phyloP scores from a whole-genome alignment of 2,329 filamentous ascomycete genomes.

The Penicillium italicum region DNA sequence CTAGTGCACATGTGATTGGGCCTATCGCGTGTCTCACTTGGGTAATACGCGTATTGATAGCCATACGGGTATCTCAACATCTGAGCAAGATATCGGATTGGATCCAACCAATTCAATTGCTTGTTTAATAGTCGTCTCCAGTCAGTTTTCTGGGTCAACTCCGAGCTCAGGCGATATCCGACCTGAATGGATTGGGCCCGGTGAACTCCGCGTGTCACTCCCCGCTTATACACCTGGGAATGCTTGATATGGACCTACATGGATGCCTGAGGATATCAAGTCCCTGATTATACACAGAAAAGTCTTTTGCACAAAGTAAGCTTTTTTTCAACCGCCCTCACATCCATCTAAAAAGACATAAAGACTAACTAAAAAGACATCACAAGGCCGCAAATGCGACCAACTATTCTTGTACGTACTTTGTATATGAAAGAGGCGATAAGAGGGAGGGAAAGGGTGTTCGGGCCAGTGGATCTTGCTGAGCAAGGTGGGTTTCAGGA shows the following conservation, averaged over 20 bases:
- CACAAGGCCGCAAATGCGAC: no score
- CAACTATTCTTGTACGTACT: no score
- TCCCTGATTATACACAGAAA: no score
- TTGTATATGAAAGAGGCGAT: no score
- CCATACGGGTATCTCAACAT: conserved; percentile 4
- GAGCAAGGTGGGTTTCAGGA: neutral
- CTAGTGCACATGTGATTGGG: neutral
- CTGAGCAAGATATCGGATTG: conserved; percentile 1
- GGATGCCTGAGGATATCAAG: no score
- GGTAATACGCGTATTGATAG: neutral
- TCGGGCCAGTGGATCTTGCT: neutral
- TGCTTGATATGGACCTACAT: no score
- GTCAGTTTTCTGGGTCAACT: neutral
- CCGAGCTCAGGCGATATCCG: conserved; percentile 18
- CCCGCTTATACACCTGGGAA: neutral
- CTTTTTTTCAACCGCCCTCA: no score
- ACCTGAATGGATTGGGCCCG: neutral
- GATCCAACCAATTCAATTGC: neutral
- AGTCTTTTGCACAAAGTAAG: no score
- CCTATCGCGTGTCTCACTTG: conserved; percentile 13
- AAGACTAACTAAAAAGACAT: no score
- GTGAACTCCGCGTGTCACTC: neutral
- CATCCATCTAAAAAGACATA: no score
- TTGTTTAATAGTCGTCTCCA: neutral
- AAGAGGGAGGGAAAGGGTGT: no score